phyloP scores from a whole-genome alignment of 352 stramenopile species.

The Globisporangium echinulatum region DNA sequence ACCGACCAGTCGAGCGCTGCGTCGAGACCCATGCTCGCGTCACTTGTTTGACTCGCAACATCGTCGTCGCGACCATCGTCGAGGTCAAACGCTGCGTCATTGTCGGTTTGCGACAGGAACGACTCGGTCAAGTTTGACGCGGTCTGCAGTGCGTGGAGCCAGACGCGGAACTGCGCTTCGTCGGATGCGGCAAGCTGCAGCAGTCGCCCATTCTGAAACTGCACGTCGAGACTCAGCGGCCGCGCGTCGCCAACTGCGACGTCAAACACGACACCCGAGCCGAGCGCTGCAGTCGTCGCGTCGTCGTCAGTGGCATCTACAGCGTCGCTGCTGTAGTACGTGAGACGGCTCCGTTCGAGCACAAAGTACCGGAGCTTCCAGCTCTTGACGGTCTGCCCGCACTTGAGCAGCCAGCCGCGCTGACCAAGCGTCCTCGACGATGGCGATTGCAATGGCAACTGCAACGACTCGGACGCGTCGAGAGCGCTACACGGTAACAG shows the following conservation, averaged over 20 bases:
- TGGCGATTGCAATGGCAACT: slow-evolving; percentile 9
- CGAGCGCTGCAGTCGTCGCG: slow-evolving; percentile 33
- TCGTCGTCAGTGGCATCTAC: slow-evolving; percentile 2
- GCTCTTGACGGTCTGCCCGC: slow-evolving; percentile 75
- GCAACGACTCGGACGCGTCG: slow-evolving; percentile 15
- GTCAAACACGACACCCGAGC: slow-evolving; percentile 64
- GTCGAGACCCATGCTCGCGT: too few relatives aligned
- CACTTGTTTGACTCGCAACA: too few relatives aligned
- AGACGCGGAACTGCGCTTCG: slow-evolving; percentile 42
- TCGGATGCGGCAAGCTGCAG: slow-evolving; percentile 59
- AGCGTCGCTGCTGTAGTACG: slow-evolving; percentile 38
- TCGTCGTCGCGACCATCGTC: slow-evolving; percentile 42
- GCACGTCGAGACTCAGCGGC: slow-evolving; percentile 59
- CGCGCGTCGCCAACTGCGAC: slow-evolving; percentile 43
- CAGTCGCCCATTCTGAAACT: slow-evolving; percentile 68
- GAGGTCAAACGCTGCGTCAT: slow-evolving; percentile 24
- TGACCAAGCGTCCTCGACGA: slow-evolving; percentile 6
- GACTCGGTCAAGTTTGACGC: slow-evolving; percentile 63
- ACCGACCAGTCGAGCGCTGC: slow-evolving; percentile 27
- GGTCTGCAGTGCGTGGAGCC: slow-evolving; percentile 39
- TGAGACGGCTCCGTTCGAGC: slow-evolving; percentile 52
- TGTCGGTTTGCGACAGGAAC: slow-evolving; percentile 38
- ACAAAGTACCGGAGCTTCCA: slow-evolving; percentile 83
- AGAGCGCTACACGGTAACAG: neutral
- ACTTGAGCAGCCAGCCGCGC: slow-evolving; percentile 71